phyloP scores from a whole-genome alignment of 352 stramenopile species.

The Blastocystis sp. region DNA sequence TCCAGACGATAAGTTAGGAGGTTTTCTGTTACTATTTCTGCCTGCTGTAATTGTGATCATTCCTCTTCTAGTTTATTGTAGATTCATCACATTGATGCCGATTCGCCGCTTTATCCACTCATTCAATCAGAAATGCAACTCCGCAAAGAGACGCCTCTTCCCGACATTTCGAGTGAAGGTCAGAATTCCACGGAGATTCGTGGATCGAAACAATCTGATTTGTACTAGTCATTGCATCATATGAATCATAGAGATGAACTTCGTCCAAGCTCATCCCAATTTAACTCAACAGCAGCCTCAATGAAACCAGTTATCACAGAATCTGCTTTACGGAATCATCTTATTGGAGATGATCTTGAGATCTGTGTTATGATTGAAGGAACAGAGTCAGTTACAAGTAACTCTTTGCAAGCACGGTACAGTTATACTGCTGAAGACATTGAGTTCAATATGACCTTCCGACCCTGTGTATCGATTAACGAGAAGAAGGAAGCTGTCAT shows the following conservation, averaged over 20 bases:
- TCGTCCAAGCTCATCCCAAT: too few relatives aligned
- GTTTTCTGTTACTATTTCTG: slow-evolving; percentile 18
- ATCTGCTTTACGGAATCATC: neutral
- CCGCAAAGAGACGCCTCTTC: neutral
- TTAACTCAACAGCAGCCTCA: too few relatives aligned
- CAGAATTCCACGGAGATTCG: too few relatives aligned
- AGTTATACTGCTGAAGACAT: slow-evolving; percentile 24
- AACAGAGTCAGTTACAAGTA: slow-evolving; percentile 39
- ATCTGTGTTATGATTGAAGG: slow-evolving; percentile 53
- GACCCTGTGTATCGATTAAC: slow-evolving; percentile 12
- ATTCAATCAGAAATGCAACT: neutral
- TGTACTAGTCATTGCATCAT: too few relatives aligned
- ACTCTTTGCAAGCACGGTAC: slow-evolving; percentile 23
- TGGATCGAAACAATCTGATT: too few relatives aligned
- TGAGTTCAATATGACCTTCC: slow-evolving; percentile 42
- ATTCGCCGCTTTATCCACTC: slow-evolving; percentile 8
- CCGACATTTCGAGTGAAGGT: neutral
- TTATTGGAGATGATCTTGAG: slow-evolving; percentile 9
- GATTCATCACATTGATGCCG: slow-evolving; percentile 34
- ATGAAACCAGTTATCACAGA: neutral
- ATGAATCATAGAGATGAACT: too few relatives aligned
- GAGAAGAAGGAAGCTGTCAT: slow-evolving; percentile 31
- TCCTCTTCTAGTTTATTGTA: neutral
- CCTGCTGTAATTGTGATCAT: neutral
- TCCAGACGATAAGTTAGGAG: neutral